Conservation (phyloP, 208 protist species). For the Trypanosoma platydactyli region DNA sequence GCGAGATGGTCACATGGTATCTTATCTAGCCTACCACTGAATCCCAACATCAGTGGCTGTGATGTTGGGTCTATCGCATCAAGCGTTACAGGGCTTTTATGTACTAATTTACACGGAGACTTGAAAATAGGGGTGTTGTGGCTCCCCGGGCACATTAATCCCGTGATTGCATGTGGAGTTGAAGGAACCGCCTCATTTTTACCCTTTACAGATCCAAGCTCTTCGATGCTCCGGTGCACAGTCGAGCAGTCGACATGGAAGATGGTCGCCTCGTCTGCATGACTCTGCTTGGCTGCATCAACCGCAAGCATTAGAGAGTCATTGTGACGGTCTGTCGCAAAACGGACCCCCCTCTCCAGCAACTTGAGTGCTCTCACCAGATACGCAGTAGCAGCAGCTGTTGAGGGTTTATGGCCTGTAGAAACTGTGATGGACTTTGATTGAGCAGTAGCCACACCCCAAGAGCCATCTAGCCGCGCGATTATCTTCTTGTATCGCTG, state of each 20-base stretch:
- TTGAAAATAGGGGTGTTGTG: neutral
- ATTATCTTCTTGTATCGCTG: conserved; percentile 44
- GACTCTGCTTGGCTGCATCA: conserved; percentile 1
- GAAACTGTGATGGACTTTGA: neutral
- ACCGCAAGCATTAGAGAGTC: conserved; percentile 11
- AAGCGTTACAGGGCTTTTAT: neutral
- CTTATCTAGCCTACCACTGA: conserved; percentile 11
- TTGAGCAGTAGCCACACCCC: conserved; percentile 7
- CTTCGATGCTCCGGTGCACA: conserved; percentile 8
- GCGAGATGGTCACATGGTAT: conserved; percentile 2
- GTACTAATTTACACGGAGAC: neutral
- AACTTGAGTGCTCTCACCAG: conserved; percentile 23
- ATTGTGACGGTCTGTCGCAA: conserved; percentile 26
- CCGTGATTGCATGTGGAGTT: neutral
- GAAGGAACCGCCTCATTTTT: neutral
- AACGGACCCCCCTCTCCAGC: conserved; percentile 21
- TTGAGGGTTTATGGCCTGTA: neutral
- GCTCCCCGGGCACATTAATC: too few relatives aligned
- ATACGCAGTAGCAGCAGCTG: conserved; percentile 12
- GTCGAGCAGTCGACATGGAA: conserved; percentile 18
- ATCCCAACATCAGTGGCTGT: neutral
- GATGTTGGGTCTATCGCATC: neutral
- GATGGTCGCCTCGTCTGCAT: conserved; percentile 4
- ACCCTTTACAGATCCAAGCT: conserved; percentile 5
- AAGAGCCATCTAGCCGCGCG: conserved; percentile 35